Evolutionary conservation across 208 protist species (phyloP).

Genomic region (Hexamita inflata): DNA sequence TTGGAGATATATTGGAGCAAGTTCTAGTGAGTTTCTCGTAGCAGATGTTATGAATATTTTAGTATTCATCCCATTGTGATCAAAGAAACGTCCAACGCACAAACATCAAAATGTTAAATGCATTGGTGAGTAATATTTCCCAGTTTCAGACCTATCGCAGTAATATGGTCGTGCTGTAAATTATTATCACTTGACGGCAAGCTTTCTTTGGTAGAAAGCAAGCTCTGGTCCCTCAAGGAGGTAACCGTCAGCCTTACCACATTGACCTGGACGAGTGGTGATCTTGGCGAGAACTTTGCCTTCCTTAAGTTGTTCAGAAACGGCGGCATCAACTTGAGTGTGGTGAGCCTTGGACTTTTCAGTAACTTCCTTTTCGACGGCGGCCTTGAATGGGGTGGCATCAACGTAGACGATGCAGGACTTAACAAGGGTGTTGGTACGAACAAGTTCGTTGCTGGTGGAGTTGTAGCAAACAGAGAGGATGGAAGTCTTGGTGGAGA

Average conservation of each 20-base stretch:
- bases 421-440: slow-evolving; percentile 98
- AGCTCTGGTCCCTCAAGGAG: slow-evolving; percentile 96
- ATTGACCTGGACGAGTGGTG: slow-evolving; percentile 90
- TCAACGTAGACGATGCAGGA: slow-evolving; percentile 85
- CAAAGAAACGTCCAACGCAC: too few species aligned
- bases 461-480: slow-evolving; percentile 98
- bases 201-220: slow-evolving; percentile 96
- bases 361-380: too few species aligned
- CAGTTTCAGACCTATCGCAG: neutral
- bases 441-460: slow-evolving; percentile 94
- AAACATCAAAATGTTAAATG: too few species aligned
- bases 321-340: slow-evolving; percentile 46
- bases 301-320: slow-evolving; percentile 33
- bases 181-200: slow-evolving; percentile 17
- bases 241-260: slow-evolving; percentile 84
- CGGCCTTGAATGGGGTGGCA: slow-evolving; percentile 73
- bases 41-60: too few species aligned
- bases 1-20: too few species aligned
- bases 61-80: too few species aligned
- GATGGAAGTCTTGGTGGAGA: slow-evolving; percentile 72
- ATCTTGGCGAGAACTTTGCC: slow-evolving; percentile 56
- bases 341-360: slow-evolving; percentile 60
- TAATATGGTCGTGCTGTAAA: neutral
- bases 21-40: too few species aligned
- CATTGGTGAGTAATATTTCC: too few species aligned